phyloP scores from a whole-genome alignment of 768 basidiomycete species.

The Termitomyces sp. region DNA sequence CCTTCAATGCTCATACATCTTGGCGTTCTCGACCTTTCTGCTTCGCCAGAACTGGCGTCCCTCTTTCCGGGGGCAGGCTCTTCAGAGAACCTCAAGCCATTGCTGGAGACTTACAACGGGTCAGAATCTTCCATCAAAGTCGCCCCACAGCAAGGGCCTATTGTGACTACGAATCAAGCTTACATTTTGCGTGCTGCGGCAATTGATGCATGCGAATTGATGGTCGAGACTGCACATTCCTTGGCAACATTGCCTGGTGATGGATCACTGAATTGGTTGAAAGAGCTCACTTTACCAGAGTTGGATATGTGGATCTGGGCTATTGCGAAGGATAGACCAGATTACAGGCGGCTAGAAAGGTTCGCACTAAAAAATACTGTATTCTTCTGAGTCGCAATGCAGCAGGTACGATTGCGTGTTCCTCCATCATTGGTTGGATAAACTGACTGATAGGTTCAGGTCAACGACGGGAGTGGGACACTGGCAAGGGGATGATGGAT shows the following conservation, averaged over 20 bases:
- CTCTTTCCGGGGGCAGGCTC: slow-evolving; percentile 47
- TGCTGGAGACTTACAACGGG: slow-evolving; percentile 27
- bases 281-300: slow-evolving; percentile 50
- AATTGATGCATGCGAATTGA: slow-evolving; percentile 71
- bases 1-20: slow-evolving; percentile 80
- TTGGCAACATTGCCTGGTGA: slow-evolving; percentile 20
- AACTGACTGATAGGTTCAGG: background rate
- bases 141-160: slow-evolving; percentile 38
- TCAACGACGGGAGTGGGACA: background rate
- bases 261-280: slow-evolving; percentile 43
- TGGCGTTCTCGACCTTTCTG: slow-evolving; percentile 65
- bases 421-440: background rate
- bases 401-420: background rate
- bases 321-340: slow-evolving; percentile 70
- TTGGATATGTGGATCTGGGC: slow-evolving; percentile 82
- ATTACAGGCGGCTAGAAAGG: slow-evolving; percentile 62
- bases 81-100: slow-evolving; percentile 28
- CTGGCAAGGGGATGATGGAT: background rate
- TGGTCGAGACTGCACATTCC: slow-evolving; percentile 48
- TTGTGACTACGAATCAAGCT: slow-evolving; percentile 55
- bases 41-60: slow-evolving; percentile 33
- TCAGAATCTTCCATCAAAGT: slow-evolving; percentile 11
- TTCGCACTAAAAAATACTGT: slow-evolving; percentile 63
- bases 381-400: slow-evolving; percentile 49
- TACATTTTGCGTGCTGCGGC: slow-evolving; percentile 76